Conservation (phyloP, 129 eudicot genomes). For the Heracleum sosnowskyi region DNA sequence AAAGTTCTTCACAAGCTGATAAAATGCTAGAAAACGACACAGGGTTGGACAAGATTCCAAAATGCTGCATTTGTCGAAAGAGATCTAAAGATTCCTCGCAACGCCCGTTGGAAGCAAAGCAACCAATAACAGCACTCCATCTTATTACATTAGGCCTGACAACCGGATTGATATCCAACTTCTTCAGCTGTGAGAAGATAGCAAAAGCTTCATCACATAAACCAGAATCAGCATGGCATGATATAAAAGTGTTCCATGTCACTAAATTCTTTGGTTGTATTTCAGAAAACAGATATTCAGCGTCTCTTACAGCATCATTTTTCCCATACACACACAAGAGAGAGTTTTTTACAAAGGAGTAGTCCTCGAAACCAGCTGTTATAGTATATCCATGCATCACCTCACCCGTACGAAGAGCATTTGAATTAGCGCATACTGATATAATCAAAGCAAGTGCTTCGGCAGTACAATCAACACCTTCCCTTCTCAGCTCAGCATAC, state of each 20-base stretch:
- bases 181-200: constrained; percentile 33
- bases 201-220: constrained; percentile 57
- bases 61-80: constrained; percentile 50
- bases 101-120: constrained; percentile 49
- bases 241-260: constrained; percentile 72
- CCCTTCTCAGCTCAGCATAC: constrained; percentile 44
- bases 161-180: constrained; percentile 13
- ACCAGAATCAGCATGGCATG: constrained; percentile 58
- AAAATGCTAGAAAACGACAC: constrained; percentile 43
- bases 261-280: constrained; percentile 38
- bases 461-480: constrained; percentile 28
- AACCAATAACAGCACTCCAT: constrained; percentile 62
- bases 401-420: constrained; percentile 27
- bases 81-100: constrained; percentile 43
- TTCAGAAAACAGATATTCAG: constrained; percentile 40
- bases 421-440: constrained; percentile 40
- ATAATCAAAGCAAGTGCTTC: constrained; percentile 66
- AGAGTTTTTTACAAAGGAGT: too few species aligned
- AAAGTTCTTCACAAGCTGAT: constrained; percentile 59
- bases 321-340: too few species aligned
- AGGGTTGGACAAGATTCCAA: constrained; percentile 44
- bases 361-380: too few species aligned
- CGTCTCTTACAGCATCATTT: too few species aligned
- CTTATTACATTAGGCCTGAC: constrained; percentile 49
- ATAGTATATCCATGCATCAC: constrained; percentile 47